These are phyloP conservation scores for Rhizophagus clarus DNA, from an alignment of 192 early-diverging fungal species.

Conservation along the genomic window DNA sequence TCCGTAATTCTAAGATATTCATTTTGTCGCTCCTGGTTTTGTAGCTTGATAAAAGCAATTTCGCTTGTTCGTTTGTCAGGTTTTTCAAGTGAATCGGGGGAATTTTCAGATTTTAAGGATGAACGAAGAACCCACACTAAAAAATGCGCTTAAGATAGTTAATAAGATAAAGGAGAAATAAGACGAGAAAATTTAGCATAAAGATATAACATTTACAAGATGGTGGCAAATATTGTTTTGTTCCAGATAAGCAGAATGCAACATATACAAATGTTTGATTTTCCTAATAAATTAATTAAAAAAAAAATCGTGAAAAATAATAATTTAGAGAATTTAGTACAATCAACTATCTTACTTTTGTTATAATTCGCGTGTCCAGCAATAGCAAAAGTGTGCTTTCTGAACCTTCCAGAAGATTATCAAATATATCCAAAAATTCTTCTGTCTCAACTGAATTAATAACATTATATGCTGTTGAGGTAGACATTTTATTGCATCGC, in stretches of 20 bases:
- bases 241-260: constrained; percentile 8
- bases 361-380: constrained; percentile 4
- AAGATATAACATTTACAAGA: neutral
- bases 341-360: neutral
- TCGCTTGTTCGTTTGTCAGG: neutral
- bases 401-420: neutral
- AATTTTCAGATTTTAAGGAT: neutral
- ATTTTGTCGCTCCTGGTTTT: neutral
- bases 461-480: constrained; percentile 27
- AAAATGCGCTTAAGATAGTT: neutral
- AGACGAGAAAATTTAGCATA: neutral
- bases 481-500: neutral
- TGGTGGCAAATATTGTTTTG: neutral
- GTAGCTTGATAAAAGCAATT: neutral
- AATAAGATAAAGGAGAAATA: too few species aligned
- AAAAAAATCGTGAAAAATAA: neutral
- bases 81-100: neutral
- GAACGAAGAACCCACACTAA: constrained; percentile 27
- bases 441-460: constrained; percentile 10
- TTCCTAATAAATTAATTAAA: constrained; percentile 4
- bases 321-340: neutral
- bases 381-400: neutral
- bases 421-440: constrained; percentile 10
- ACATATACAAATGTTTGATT: neutral
- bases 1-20: constrained; percentile 6